Evolutionary conservation across 768 basidiomycete species (phyloP), one percentile per base, ranked within the genome.

Genomic region (Russula virescens): DNA sequence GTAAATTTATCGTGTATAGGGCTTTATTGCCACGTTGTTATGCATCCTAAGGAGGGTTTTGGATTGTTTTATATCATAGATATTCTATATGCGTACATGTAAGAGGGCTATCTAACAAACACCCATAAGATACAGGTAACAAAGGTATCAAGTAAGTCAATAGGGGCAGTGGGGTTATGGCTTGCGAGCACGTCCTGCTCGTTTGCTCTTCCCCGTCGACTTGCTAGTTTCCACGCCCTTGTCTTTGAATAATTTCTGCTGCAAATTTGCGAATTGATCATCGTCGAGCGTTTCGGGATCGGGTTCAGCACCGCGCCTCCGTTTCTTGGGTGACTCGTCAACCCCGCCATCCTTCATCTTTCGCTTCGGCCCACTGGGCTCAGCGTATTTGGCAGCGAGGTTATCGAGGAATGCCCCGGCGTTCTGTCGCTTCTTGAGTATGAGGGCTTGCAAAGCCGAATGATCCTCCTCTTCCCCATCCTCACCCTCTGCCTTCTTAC

Each of bases 381-480:
- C 74, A 8, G 80, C 77, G 69, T 93, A 93, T 69, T 92, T 93
- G 0, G 82, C 80, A 14, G 88, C 88, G 40, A 93, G 78, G 61
- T 75, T 75, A 67, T 94, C 89, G 62, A 94, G 82, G 73, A 93
- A 91, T 51, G 80, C 77, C 64, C 86, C 81, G 75, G 81, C 80
- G 62, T 84, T 83, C 72, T 84, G 84, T 69, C 85, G 84, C 72
- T 84, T 84, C 77, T 87, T 88, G 62, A 88, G 74, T 60, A 96
- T 95, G 59, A 97, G 77, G 1, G 91, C 91, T 67, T 90, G 86
- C 61, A 96, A 77, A 25, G 80, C 81, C 0, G 88, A 87, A 46
- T 81, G 75, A 64, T 91, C 89, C 42, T 83, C 85, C 21, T 81
- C 83, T 5, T 90, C 89, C 40, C 82, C 85, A 19, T 82, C 84